Conservation (phyloP, 441 rosid species). For the Gossypium gossypioides region DNA sequence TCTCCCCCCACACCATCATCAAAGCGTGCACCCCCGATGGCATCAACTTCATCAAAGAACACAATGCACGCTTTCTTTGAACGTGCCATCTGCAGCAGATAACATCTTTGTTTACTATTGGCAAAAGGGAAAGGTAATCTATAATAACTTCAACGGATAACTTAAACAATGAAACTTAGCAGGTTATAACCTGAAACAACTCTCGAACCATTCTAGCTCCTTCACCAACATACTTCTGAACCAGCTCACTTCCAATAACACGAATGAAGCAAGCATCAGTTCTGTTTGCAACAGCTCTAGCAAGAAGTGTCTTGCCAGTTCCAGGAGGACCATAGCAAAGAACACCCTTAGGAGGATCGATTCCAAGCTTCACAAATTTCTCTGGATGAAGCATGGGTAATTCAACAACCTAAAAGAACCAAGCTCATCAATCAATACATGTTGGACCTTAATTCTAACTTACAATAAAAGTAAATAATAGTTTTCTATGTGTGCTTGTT, state of each 20-base stretch:
- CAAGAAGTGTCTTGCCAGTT: slow-evolving; percentile 86
- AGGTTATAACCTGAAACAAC: slow-evolving; percentile 66
- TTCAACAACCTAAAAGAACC: slow-evolving; percentile 65
- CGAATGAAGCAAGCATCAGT: slow-evolving; percentile 97
- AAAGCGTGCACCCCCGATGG: slow-evolving; percentile 98
- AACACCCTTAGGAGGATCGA: slow-evolving; percentile 98
- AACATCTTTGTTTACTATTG: neutral
- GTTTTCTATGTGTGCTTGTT: neutral
- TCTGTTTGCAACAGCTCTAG: slow-evolving; percentile 95
- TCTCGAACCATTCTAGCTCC: slow-evolving; percentile 98
- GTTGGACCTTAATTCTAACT: neutral
- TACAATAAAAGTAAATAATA: neutral
- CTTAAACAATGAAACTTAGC: neutral
- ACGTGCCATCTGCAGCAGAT: slow-evolving; percentile 66
- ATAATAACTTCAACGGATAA: neutral
- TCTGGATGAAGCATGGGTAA: slow-evolving; percentile 99
- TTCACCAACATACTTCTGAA: slow-evolving; percentile 95
- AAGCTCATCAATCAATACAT: neutral
- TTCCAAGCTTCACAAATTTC: slow-evolving; percentile 95
- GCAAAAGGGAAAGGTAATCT: neutral
- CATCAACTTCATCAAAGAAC: slow-evolving; percentile 91
- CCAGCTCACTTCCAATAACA: slow-evolving; percentile 96
- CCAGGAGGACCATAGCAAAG: slow-evolving; percentile 98
- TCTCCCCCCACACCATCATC: slow-evolving; percentile 98
- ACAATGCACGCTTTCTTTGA: slow-evolving; percentile 97